Conservation (phyloP, 345 rosid genomes). For the Cardamine chenopodiifolia region DNA sequence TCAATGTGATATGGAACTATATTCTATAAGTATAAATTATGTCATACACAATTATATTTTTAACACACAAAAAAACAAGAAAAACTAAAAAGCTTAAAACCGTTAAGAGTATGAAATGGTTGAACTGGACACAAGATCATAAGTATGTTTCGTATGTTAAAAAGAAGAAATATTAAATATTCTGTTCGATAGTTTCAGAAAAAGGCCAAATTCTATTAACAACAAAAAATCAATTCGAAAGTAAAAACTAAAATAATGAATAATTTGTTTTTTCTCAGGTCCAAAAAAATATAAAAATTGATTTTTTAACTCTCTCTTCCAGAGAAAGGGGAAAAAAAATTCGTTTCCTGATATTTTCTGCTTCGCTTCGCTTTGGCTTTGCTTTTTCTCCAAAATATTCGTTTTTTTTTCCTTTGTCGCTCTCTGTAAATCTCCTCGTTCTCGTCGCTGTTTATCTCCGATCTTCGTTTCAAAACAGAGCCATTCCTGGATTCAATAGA, state of each 20-base stretch:
- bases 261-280: neutral
- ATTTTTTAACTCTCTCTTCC: conserved; percentile 13
- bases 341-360: conserved; percentile 39
- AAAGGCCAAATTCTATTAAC: neutral
- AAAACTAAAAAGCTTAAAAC: conserved; percentile 2
- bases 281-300: neutral
- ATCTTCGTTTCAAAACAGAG: conserved; percentile 10
- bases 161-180: neutral
- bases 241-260: neutral
- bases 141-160: neutral
- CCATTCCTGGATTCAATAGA: conserved; percentile 21
- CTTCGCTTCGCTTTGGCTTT: conserved; percentile 20
- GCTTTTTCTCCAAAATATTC: conserved; percentile 21
- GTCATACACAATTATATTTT: neutral
- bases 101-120: conserved; percentile 1
- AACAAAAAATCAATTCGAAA: neutral
- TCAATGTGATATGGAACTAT: neutral
- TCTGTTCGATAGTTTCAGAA: neutral
- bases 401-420: neutral
- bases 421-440: conserved; percentile 36
- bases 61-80: neutral
- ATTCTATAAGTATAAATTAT: neutral
- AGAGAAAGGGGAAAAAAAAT: conserved; percentile 23
- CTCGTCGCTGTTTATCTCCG: conserved; percentile 34
- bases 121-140: neutral